Evolutionary conservation across 2,329 filamentous ascomycete species (phyloP).

Genomic region (Talaromyces amestolkiae): DNA sequence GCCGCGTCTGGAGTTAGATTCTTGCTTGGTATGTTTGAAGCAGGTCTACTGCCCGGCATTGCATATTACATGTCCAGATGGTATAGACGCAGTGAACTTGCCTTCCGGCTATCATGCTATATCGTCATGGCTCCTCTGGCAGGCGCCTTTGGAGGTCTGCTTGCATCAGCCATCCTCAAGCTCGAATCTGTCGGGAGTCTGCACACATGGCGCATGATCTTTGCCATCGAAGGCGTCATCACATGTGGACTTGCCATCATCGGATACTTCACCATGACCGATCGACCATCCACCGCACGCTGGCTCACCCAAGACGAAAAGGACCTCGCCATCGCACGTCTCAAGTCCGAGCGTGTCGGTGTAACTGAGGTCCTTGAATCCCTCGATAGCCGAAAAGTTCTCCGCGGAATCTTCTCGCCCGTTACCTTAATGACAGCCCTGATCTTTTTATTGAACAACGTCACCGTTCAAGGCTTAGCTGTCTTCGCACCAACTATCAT

Average conservation of each 20-base stretch:
- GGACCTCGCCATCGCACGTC: constrained; percentile 61
- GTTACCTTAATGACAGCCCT: constrained; percentile 57
- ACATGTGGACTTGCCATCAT: constrained; percentile 61
- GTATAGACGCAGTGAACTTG: constrained; percentile 83
- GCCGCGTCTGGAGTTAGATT: constrained; percentile 65
- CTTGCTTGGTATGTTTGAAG: constrained; percentile 75
- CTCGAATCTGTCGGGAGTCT: constrained; percentile 59
- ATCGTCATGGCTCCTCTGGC: constrained; percentile 69
- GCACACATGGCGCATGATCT: constrained; percentile 51
- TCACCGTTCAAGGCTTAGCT: constrained; percentile 62
- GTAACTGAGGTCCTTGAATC: constrained; percentile 63
- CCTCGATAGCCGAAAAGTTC: constrained; percentile 58
- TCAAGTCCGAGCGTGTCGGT: constrained; percentile 62
- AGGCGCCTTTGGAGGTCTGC: constrained; percentile 61
- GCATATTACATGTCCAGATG: constrained; percentile 69
- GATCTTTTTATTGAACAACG: constrained; percentile 64
- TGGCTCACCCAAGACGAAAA: constrained; percentile 70
- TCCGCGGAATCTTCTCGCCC: constrained; percentile 63
- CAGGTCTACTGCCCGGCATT: constrained; percentile 68
- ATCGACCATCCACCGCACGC: constrained; percentile 70
- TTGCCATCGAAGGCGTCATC: constrained; percentile 62
- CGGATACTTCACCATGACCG: constrained; percentile 65
- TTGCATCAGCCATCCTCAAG: constrained; percentile 60
- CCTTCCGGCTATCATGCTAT: constrained; percentile 93
- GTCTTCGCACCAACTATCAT: constrained; percentile 74